Conservation (phyloP, 352 stramenopile species). For the Pilasporangium apinafurcum region DNA sequence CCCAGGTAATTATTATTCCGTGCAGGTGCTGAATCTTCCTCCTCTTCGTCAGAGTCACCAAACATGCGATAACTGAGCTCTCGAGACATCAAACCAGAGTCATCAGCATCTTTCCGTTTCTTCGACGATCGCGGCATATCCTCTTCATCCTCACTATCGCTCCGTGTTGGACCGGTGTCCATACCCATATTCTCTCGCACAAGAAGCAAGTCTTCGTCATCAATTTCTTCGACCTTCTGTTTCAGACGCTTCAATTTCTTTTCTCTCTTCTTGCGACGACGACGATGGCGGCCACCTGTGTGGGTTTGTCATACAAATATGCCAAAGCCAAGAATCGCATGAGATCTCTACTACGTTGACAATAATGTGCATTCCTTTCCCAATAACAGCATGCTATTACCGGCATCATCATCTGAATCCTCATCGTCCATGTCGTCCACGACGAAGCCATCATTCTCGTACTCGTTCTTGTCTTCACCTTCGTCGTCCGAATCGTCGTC, state of each 20-base stretch:
- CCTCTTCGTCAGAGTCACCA: slow-evolving; percentile 84
- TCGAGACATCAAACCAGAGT: slow-evolving; percentile 81
- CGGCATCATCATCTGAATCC: slow-evolving; percentile 58
- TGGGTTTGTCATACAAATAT: too few species aligned
- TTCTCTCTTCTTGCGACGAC: slow-evolving; percentile 78
- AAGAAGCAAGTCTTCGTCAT: slow-evolving; percentile 85
- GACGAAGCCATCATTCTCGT: slow-evolving; percentile 87
- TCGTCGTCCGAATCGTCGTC: slow-evolving; percentile 76
- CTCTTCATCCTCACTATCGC: slow-evolving; percentile 73
- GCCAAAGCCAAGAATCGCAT: slow-evolving; percentile 1
- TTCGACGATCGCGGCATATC: slow-evolving; percentile 60
- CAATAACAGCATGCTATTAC: slow-evolving; percentile 29
- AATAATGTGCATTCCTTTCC: background rate
- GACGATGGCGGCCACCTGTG: slow-evolving; percentile 62
- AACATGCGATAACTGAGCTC: slow-evolving; percentile 88
- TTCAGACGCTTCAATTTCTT: slow-evolving; percentile 85
- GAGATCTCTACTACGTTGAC: background rate
- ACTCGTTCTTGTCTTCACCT: slow-evolving; percentile 82
- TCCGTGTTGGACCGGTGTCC: slow-evolving; percentile 62
- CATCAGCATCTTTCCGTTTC: slow-evolving; percentile 64
- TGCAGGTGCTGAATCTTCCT: slow-evolving; percentile 65
- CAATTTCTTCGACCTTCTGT: slow-evolving; percentile 84
- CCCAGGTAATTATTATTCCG: slow-evolving; percentile 77
- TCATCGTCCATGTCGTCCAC: slow-evolving; percentile 80
- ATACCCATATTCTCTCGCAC: slow-evolving; percentile 88